Evolutionary conservation across 202 grass and related monocot genomes (phyloP), one percentile per base, ranked within the genome.

Genomic region (Zoysia matrella): DNA sequence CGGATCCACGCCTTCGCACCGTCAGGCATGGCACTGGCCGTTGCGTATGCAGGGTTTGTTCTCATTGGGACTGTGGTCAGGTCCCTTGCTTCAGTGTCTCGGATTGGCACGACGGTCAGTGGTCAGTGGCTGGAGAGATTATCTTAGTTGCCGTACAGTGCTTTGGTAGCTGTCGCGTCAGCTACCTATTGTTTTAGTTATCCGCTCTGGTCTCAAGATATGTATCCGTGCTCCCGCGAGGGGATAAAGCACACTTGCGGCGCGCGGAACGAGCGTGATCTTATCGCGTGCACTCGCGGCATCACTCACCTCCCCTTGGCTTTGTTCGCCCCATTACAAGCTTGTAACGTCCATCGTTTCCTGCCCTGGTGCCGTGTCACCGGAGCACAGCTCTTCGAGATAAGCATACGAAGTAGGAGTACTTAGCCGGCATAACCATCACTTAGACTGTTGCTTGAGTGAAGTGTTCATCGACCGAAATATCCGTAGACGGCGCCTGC

Each of bases 201-300:
- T 86, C 44, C 69, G 16, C n/a, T 74, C 62, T 45, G 45, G 84
- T 22, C 22, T 22, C 22, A 22, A 22, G 22, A 86, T 74, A 52
- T 39, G 61, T 52, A 16, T 74, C 9, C 44, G 43, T 46, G 16
- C 12, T 45, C 50, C 1, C 9, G 45, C 69, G 0, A 18, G 6
- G 1, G 66, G 22, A 77, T 78, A 64, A 78, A 12, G 40, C 42
- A 50, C n/a, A 55, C 41, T 49, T 41, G 57, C 56, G 49, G 14
- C 22, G 4, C 53, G 22, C 22, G 22, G 22, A 22, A 22, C 22
- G 22, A 22, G 22, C 22, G 22, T 22, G 22, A 22, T 22, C 22
- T 22, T 22, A 22, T 22, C 22, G 22, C 22, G 22, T 22, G 22
- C 22, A 22, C 22, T 22, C 22, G 22, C 22, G 22, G 22, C 22